Base-by-base conservation (phyloP, 768 basidiomycete species). In the Auriscalpium microsporum region DNA sequence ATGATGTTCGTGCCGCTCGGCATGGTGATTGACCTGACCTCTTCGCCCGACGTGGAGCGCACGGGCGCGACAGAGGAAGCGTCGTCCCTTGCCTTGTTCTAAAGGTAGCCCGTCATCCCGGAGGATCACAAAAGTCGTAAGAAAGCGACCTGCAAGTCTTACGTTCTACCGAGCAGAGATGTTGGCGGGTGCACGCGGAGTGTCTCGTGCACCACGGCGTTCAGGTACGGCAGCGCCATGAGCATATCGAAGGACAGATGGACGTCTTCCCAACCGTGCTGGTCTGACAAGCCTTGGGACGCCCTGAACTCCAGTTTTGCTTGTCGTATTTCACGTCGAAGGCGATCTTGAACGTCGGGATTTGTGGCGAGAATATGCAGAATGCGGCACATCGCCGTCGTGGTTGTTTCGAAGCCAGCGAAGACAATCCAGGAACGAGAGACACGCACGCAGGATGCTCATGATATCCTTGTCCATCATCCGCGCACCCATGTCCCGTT, bases 201-300 rank as follows among this genome's bases (percentile, higher is more conserved):
- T 2, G 71, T 74, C 62, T 78, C 76, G n/a, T 70, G 69, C 38
- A 74, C 63, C 40, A 78, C 61, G 8, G 69, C 72, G 54, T 80
- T 78, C 48, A 80, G 69, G 62, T 75, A 78, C 1, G 75, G 71
- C 23, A 81, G 65, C 8, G 63, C 55, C 56, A 72, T 69, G 28
- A 81, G 69, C 1, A 64, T 58, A 58, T 79, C 73, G 52, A 75
- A 73, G 16, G 72, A 63, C 21, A 74, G 58, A 6, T 62, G 63
- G 11, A 65, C 63, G 23, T 64, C 60, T 50, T 66, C 58, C 72
- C 71, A 73, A 33, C 52, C 56, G 38, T n/a, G 21, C 14, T 51
- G 10, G 7, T 49, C 52, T 4, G 45, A 23, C 3, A 45, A 48
- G 2, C 38, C 23, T 1, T 57, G 60, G 44, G 62, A 42, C n/a